Base-by-base conservation (phyloP, 2,329 filamentous ascomycete species). In the Sarocladiaceae sp. region DNA sequence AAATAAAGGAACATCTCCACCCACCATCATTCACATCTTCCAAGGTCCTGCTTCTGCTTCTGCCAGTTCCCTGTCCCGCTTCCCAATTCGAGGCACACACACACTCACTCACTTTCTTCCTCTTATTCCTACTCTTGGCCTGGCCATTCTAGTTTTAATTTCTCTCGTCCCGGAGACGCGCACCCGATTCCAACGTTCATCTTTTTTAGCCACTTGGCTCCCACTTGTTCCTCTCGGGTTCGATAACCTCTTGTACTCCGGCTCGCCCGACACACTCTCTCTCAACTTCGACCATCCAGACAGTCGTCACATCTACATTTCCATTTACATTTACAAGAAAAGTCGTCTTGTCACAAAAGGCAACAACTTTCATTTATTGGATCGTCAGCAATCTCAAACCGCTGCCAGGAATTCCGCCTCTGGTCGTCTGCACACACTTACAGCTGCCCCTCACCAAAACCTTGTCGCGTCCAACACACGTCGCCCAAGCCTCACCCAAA, bases 361-460 rank as follows among this genome's bases (percentile, higher is more conserved):
- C n/a, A n/a, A n/a, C n/a, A n/a, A n/a, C n/a, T n/a, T n/a, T n/a
- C n/a, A n/a, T n/a, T n/a, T n/a, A n/a, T n/a, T n/a, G n/a, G n/a
- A n/a, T n/a, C n/a, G n/a, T n/a, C n/a, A n/a, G n/a, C n/a, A n/a
- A n/a, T n/a, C n/a, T n/a, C n/a, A n/a, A n/a, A n/a, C n/a, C n/a
- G n/a, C n/a, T n/a, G n/a, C n/a, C n/a, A n/a, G n/a, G n/a, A n/a
- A n/a, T n/a, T n/a, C n/a, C n/a, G n/a, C n/a, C n/a, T n/a, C n/a
- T n/a, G n/a, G n/a, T n/a, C n/a, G n/a, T n/a, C 37, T 29, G 37
- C 37, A 29, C 20, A 3, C 37, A 41, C 37, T 41, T 41, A 41
- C 37, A 41, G 13, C 37, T 5, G 6, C 37, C 37, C 37, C 37
- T 41, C 37, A 41, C 37, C 29, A 12, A 29, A 41, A 16, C 23